Evolutionary conservation across 148 eudicot genomes (phyloP), one percentile per base, ranked within the genome.

Genomic region (Dysphania ambrosioides): DNA sequence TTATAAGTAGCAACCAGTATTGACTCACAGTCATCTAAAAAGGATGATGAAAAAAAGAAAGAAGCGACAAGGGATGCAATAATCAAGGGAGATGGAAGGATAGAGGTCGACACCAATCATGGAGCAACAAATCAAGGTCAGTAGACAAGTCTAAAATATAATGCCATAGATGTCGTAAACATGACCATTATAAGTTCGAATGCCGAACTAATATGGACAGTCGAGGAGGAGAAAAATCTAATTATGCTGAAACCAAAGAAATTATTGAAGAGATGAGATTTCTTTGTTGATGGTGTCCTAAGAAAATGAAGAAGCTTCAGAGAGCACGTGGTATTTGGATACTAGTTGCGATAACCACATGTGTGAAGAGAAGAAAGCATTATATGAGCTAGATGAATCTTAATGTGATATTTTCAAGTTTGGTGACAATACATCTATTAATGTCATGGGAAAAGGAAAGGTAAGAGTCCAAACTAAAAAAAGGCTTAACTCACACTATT

Each of bases 291-390:
- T 78, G 76, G n/a, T n/a, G n/a, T n/a, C n/a, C n/a, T n/a, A n/a
- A n/a, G n/a, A n/a, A n/a, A n/a, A n/a, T n/a, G n/a, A n/a, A n/a
- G n/a, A n/a, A n/a, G n/a, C n/a, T n/a, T n/a, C n/a, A n/a, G n/a
- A n/a, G n/a, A n/a, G n/a, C n/a, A n/a, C n/a, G n/a, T n/a, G n/a
- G 81, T 78, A 63, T 42, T 34, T 77, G 0, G 80, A 77, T 55
- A 64, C 44, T 27, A 62, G 71, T 12, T 75, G 60, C 38, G 63
- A 15, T 70, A 74, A 74, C 31, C 79, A 69, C 35, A 62, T 79
- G 81, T 65, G 68, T 73, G 70, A 76, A 13, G 67, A 78, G 5
- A 36, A 71, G 38, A 11, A 53, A 1, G 19, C 41, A 13, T 78
- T 71, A 67, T 49, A 65, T 9, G 65, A 78, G 44, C 36, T 66